phyloP scores from a whole-genome alignment of 2,329 filamentous ascomycete species.

The Ambrosiella beaveri region DNA sequence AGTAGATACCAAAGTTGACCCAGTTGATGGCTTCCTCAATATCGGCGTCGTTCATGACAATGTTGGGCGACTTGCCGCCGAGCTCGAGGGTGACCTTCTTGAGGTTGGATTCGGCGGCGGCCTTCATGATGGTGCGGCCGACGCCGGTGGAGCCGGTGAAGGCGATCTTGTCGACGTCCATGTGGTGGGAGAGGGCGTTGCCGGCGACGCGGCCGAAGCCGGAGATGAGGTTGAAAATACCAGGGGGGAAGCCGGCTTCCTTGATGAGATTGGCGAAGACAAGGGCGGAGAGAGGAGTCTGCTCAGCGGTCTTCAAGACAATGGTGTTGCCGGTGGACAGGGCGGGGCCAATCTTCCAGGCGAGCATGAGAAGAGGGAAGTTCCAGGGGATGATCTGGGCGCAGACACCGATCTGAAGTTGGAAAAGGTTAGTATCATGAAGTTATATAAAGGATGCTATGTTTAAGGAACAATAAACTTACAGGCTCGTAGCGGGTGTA shows the following conservation, averaged over 20 bases:
- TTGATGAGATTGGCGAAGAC: constrained; percentile 37
- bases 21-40: constrained; percentile 44
- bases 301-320: constrained; percentile 37
- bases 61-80: constrained; percentile 48
- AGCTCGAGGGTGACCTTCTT: constrained; percentile 51
- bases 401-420: constrained; percentile 25
- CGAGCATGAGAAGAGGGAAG: constrained; percentile 28
- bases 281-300: constrained; percentile 29
- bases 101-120: constrained; percentile 43
- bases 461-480: not conserved
- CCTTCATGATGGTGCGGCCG: constrained; percentile 55
- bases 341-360: constrained; percentile 31
- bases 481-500: constrained; percentile 30
- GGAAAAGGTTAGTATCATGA: constrained; percentile 6
- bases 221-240: constrained; percentile 57
- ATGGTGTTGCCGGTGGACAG: constrained; percentile 32
- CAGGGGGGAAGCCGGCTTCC: constrained; percentile 57
- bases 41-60: constrained; percentile 50
- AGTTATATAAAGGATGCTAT: not conserved
- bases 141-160: constrained; percentile 63
- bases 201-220: constrained; percentile 52
- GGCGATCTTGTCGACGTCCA: constrained; percentile 52
- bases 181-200: constrained; percentile 47
- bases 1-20: constrained; percentile 28
- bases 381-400: constrained; percentile 45